phyloP scores from a whole-genome alignment of 148 eudicot genomes.

The Fagopyrum tataricum region DNA sequence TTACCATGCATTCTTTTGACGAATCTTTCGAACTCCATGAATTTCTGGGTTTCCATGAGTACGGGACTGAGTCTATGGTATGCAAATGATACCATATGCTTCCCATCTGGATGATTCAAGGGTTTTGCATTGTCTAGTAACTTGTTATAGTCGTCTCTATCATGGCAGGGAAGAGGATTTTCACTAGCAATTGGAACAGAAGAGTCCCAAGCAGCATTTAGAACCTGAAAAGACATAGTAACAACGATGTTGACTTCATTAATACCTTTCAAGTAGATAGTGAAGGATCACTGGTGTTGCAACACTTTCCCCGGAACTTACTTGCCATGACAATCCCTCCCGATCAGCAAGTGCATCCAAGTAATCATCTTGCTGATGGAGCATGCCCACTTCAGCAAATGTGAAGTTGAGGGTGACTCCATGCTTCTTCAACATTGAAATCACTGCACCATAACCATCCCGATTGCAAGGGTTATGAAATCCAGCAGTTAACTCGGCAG shows the following conservation, averaged over 20 bases:
- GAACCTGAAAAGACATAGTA: conserved; percentile 36
- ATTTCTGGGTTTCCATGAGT: conserved; percentile 63
- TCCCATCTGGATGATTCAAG: conserved; percentile 77
- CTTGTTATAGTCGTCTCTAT: conserved; percentile 64
- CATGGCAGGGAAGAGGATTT: conserved; percentile 70
- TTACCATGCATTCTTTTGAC: conserved; percentile 96
- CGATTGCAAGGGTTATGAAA: conserved; percentile 82
- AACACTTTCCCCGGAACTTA: conserved; percentile 28
- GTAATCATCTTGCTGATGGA: conserved; percentile 41
- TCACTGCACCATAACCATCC: conserved; percentile 74
- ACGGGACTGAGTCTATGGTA: conserved; percentile 62
- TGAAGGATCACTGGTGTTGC: not conserved
- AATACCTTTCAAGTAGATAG: not conserved
- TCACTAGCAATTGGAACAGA: conserved; percentile 59
- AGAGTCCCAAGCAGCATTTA: conserved; percentile 94
- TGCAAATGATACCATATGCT: conserved; percentile 65
- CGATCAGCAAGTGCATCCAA: conserved; percentile 70
- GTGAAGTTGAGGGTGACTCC: conserved; percentile 54
- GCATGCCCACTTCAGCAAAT: conserved; percentile 47
- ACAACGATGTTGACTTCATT: not conserved
- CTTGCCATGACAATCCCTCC: conserved; percentile 88
- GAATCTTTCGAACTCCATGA: conserved; percentile 77
- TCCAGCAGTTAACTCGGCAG: conserved; percentile 94
- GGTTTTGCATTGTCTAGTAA: conserved; percentile 84
- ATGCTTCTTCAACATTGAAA: conserved; percentile 79